A percentile compares a stretch with the other conserved stretches of the same genome.
These are phyloP conservation scores for Boeremia lycopersici DNA, from an alignment of 2,329 filamentous ascomycete genomes.

Conservation along the genomic window DNA sequence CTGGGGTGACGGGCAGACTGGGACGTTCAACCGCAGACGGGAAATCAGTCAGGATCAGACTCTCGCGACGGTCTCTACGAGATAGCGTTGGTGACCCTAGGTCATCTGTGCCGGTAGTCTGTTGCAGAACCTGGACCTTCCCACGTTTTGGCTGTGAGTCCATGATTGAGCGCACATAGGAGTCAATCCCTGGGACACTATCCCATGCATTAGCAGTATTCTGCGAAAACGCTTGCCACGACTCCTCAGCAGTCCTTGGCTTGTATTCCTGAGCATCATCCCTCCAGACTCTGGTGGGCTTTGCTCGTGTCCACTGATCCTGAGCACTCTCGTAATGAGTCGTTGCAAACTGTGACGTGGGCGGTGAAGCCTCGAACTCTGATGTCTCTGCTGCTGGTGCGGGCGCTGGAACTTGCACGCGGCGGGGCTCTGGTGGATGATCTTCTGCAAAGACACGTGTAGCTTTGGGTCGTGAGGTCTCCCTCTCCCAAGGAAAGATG, in stretches of 20 bases:
- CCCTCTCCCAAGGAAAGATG: conserved; percentile 90
- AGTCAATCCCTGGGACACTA: conserved; percentile 82
- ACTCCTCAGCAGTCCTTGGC: conserved; percentile 54
- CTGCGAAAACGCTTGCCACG: conserved; percentile 76
- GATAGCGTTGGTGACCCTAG: conserved; percentile 42
- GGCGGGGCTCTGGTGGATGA: conserved; percentile 47
- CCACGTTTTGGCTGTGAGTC: conserved; percentile 65
- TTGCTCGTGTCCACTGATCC: conserved; percentile 11
- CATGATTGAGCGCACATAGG: conserved; percentile 77
- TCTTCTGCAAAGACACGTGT: conserved; percentile 71
- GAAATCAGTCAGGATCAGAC: conserved; percentile 82
- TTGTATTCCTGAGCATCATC: conserved; percentile 7
- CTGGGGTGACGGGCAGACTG: conserved; percentile 88
- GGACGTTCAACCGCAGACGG: conserved; percentile 81
- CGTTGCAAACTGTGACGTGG: conserved; percentile 35
- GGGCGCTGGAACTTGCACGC: conserved; percentile 37
- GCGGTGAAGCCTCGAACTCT: conserved; percentile 30
- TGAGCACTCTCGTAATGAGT: conserved; percentile 36
- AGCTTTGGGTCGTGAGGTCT: conserved; percentile 66
- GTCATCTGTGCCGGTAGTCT: conserved; percentile 33
- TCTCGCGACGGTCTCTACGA: conserved; percentile 53
- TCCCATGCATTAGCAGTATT: conserved; percentile 84
- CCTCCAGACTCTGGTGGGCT: conserved; percentile 14
- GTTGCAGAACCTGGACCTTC: conserved; percentile 49
- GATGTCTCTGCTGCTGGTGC: conserved; percentile 25